Percentiles rank a stretch among this genome's conserved stretches.
These are phyloP conservation scores for Acacia crassicarpa DNA, from an alignment of 306 rosid species.

Conservation along the genomic window DNA sequence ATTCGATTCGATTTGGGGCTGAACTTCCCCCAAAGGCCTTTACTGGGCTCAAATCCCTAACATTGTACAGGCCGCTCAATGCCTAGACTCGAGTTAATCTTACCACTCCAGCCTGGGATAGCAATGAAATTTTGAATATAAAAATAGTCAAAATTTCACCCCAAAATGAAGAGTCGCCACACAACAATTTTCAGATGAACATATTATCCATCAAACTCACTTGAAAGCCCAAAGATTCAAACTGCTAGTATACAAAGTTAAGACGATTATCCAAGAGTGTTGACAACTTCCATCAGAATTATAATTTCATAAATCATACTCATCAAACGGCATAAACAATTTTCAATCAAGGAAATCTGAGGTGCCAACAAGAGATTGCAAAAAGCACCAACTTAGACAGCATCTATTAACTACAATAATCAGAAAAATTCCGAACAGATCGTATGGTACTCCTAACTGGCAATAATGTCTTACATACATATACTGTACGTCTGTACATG, in stretches of 20 bases:
- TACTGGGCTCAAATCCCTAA: background rate
- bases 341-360: conserved; percentile 16
- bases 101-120: background rate
- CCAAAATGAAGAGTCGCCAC: background rate
- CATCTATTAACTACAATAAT: background rate
- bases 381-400: background rate
- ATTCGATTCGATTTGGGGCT: background rate
- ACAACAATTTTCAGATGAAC: background rate
- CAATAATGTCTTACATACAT: background rate
- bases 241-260: background rate
- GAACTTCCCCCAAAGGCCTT: background rate
- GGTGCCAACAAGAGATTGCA: background rate
- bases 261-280: conserved; percentile 1
- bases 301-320: background rate
- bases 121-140: background rate
- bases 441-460: background rate
- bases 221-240: background rate
- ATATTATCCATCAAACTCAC: background rate
- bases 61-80: background rate
- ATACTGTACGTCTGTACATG: background rate
- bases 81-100: background rate
- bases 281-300: background rate
- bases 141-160: background rate
- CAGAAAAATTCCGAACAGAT: conserved; percentile 10
- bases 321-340: background rate